Conservation (phyloP, 768 basidiomycete species). For the Lactarius hengduanensis region DNA sequence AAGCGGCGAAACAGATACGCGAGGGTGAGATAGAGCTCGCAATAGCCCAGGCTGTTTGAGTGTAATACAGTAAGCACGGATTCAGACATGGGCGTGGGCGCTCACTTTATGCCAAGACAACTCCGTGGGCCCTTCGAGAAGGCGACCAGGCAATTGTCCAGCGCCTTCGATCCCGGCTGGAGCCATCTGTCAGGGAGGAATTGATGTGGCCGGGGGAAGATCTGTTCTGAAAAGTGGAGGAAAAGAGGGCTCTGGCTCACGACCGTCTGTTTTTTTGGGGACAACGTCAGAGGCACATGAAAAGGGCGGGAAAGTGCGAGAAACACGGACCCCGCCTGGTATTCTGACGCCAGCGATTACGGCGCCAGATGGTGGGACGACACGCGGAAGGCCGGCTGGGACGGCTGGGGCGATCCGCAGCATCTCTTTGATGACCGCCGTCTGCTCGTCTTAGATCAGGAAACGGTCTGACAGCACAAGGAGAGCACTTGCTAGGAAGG, state of each 20-base stretch:
- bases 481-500: slow-evolving; percentile 17
- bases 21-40: slow-evolving; percentile 29
- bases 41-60: slow-evolving; percentile 26
- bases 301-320: neutral
- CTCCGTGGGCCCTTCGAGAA: slow-evolving; percentile 30
- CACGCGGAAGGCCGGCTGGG: slow-evolving; percentile 20
- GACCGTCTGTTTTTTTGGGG: neutral
- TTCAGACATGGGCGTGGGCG: neutral
- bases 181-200: slow-evolving; percentile 31
- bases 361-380: slow-evolving; percentile 18
- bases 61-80: neutral
- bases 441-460: slow-evolving; percentile 3
- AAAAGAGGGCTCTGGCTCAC: slow-evolving; percentile 25
- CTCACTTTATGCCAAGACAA: slow-evolving; percentile 30
- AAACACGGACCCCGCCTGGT: slow-evolving; percentile 23
- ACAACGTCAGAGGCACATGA: neutral
- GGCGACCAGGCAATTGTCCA: slow-evolving; percentile 25
- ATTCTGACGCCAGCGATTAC: slow-evolving; percentile 14
- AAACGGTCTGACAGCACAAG: neutral
- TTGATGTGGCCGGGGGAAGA: slow-evolving; percentile 24
- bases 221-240: slow-evolving; percentile 16
- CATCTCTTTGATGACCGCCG: slow-evolving; percentile 22
- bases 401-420: slow-evolving; percentile 5
- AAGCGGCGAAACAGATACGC: slow-evolving; percentile 31
- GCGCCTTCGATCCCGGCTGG: slow-evolving; percentile 2